Conservation (phyloP, 2,329 filamentous ascomycete genomes). For the Pyrenochaeta sp. region DNA sequence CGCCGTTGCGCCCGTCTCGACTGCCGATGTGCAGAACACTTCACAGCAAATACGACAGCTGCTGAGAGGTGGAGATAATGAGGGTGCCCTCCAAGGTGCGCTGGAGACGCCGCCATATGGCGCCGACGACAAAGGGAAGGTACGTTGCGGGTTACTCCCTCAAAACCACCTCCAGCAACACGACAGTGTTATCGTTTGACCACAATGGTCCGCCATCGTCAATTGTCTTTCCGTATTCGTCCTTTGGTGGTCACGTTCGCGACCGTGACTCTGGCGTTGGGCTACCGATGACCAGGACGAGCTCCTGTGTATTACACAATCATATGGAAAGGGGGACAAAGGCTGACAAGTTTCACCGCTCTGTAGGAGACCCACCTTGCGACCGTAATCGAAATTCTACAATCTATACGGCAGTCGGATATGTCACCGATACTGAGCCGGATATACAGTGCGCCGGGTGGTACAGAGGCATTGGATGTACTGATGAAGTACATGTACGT, state of each 20-base stretch:
- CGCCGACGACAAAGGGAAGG: conserved; percentile 62
- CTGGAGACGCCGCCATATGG: conserved; percentile 84
- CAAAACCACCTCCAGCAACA: conserved; percentile 10
- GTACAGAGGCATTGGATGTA: conserved; percentile 86
- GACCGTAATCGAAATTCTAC: conserved; percentile 90
- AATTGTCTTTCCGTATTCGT: conserved; percentile 34
- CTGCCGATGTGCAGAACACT: conserved; percentile 79
- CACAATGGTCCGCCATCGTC: conserved; percentile 21
- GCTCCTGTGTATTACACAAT: conserved; percentile 25
- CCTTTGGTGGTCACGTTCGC: conserved; percentile 22
- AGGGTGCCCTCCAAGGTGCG: conserved; percentile 84
- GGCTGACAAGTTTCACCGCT: conserved; percentile 38
- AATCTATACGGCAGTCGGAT: conserved; percentile 94
- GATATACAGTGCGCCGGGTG: conserved; percentile 80
- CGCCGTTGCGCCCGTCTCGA: conserved; percentile 75
- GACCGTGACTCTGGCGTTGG: conserved; percentile 31
- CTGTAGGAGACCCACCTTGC: conserved; percentile 82
- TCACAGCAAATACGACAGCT: conserved; percentile 86
- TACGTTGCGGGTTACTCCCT: conserved; percentile 44
- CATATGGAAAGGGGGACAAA: conserved; percentile 25
- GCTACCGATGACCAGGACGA: conserved; percentile 32
- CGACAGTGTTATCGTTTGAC: conserved; percentile 11
- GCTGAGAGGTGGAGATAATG: conserved; percentile 83
- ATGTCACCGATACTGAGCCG: conserved; percentile 88
- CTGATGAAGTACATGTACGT: conserved; percentile 97